Evolutionary conservation across 371 early-diverging fungal species (phyloP).

Genomic region (Lichtheimia corymbifera): DNA sequence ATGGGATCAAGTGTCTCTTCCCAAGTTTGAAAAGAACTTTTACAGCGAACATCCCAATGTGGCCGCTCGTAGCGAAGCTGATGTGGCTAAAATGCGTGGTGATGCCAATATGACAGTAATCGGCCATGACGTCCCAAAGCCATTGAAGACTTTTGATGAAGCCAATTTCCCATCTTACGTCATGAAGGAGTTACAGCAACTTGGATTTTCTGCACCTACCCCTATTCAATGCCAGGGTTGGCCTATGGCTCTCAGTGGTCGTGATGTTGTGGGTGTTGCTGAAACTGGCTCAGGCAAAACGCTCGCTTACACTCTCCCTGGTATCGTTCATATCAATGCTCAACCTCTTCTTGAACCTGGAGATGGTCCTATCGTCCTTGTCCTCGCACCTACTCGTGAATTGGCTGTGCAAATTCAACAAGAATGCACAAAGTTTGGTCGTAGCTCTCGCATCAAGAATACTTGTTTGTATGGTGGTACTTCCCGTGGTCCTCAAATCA

Average conservation of each 20-base stretch:
- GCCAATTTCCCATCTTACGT: slow-evolving; percentile 87
- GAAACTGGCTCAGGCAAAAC: slow-evolving; percentile 99
- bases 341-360: slow-evolving; percentile 93
- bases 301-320: slow-evolving; percentile 95
- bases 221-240: slow-evolving; percentile 99
- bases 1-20: slow-evolving; percentile 72
- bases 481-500: slow-evolving; percentile 92
- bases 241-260: slow-evolving; percentile 98
- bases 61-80: slow-evolving; percentile 55
- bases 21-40: slow-evolving; percentile 93
- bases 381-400: slow-evolving; percentile 94
- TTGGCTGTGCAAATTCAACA: slow-evolving; percentile 94
- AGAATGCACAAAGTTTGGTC: slow-evolving; percentile 92
- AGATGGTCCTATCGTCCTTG: slow-evolving; percentile 96
- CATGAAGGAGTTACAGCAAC: slow-evolving; percentile 79
- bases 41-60: slow-evolving; percentile 78
- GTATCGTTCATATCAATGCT: slow-evolving; percentile 98
- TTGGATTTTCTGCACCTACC: slow-evolving; percentile 92
- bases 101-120: slow-evolving; percentile 74
- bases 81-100: slow-evolving; percentile 65
- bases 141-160: slow-evolving; percentile 81
- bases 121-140: slow-evolving; percentile 76
- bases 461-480: slow-evolving; percentile 98
- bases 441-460: slow-evolving; percentile 86
- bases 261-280: slow-evolving; percentile 98